phyloP scores from a whole-genome alignment of 2,329 filamentous ascomycete genomes.

The Clarireedia paspali region DNA sequence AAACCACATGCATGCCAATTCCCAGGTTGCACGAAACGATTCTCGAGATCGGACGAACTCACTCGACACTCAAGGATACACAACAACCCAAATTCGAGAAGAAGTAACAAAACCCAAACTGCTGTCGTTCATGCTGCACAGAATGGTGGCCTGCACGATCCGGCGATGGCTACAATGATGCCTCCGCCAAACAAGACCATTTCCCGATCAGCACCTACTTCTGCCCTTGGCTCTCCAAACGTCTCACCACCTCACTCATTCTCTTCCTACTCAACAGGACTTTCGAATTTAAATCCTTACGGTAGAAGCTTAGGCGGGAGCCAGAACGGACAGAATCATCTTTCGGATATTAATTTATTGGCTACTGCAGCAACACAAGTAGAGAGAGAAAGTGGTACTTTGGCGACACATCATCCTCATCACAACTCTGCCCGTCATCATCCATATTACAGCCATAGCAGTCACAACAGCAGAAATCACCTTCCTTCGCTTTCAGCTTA shows the following conservation, averaged over 20 bases:
- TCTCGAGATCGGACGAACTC: constrained; percentile 92
- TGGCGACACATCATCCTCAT: constrained; percentile 22
- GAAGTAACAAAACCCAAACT: constrained; percentile 73
- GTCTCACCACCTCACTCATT: constrained; percentile 92
- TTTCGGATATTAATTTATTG: constrained; percentile 48
- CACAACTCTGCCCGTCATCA: constrained; percentile 44
- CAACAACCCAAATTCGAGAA: constrained; percentile 94
- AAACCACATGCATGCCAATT: constrained; percentile 97
- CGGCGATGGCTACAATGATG: constrained; percentile 59
- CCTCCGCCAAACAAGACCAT: constrained; percentile 71
- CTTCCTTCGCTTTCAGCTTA: constrained; percentile 61
- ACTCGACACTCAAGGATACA: constrained; percentile 97
- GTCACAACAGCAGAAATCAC: constrained; percentile 38
- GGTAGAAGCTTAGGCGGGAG: constrained; percentile 37
- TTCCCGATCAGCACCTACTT: constrained; percentile 81
- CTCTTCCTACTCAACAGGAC: constrained; percentile 54
- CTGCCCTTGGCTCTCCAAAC: constrained; percentile 84
- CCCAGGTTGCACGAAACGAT: constrained; percentile 92
- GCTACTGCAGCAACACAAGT: constrained; percentile 54
- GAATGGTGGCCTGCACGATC: constrained; percentile 43
- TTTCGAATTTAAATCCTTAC: constrained; percentile 41
- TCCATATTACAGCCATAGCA: constrained; percentile 45
- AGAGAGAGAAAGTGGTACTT: constrained; percentile 44
- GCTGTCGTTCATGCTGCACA: constrained; percentile 39
- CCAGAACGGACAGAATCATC: constrained; percentile 27